Evolutionary conservation across 331 rosid genomes (phyloP).

Genomic region (Cydonia oblonga): DNA sequence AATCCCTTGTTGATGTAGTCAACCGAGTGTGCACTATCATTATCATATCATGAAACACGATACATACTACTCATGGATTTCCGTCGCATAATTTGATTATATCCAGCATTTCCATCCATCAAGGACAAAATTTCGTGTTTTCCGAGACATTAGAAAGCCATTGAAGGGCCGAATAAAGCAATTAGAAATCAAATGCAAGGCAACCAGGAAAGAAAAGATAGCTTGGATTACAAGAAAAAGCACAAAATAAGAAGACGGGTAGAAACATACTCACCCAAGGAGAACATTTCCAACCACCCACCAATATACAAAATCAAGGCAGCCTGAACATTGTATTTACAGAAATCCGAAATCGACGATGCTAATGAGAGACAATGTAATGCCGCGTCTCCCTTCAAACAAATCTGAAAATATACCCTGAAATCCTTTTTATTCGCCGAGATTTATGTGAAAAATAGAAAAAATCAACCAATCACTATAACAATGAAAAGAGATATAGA

Average conservation of each 20-base stretch:
- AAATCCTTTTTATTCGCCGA: background rate
- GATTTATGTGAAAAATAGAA: background rate
- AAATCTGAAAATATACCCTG: background rate
- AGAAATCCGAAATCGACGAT: background rate
- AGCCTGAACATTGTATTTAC: background rate
- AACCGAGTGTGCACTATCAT: no score
- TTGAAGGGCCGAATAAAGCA: background rate
- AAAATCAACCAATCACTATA: background rate
- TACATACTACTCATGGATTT: no score
- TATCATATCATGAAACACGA: no score
- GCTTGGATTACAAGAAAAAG: background rate
- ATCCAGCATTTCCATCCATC: no score
- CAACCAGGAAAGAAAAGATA: background rate
- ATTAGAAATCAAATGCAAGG: background rate
- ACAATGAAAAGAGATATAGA: constrained; percentile 6
- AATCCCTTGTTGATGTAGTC: no score
- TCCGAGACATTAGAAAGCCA: no score
- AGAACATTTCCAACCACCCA: background rate
- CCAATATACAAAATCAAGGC: background rate
- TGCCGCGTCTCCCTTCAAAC: constrained; percentile 7
- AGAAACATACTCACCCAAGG: background rate
- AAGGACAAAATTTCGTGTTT: no score
- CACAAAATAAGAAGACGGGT: background rate
- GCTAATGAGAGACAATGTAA: background rate
- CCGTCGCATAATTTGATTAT: no score